A percentile compares a stretch with the other conserved stretches of the same genome.
phyloP scores from a whole-genome alignment of 2,329 filamentous ascomycete species.

The Botryotinia calthae region DNA sequence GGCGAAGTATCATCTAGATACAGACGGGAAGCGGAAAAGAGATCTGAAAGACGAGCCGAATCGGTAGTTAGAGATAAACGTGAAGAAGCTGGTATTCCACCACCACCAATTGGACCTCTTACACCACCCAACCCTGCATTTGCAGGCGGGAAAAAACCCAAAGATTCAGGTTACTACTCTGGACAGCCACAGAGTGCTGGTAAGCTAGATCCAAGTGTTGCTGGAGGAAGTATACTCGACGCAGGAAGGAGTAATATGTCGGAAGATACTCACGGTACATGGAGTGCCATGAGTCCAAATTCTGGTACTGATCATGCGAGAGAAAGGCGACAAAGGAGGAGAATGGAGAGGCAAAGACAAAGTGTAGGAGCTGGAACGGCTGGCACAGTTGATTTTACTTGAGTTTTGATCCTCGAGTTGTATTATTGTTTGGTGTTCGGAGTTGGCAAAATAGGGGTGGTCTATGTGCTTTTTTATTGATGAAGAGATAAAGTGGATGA shows the following conservation, averaged over 20 bases:
- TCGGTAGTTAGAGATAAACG: conserved; percentile 41
- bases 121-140: conserved; percentile 57
- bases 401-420: neutral
- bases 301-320: conserved; percentile 41
- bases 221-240: conserved; percentile 15
- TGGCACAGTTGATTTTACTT: conserved; percentile 14
- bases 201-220: conserved; percentile 30
- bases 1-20: conserved; percentile 56
- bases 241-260: conserved; percentile 31
- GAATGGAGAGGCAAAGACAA: conserved; percentile 51
- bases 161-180: conserved; percentile 63
- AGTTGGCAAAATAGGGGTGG: neutral
- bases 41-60: conserved; percentile 13
- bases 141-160: conserved; percentile 50
- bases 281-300: conserved; percentile 38
- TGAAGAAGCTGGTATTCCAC: conserved; percentile 28
- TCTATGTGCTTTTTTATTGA: neutral
- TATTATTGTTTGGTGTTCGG: conserved; percentile 12
- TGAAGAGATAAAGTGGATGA: neutral
- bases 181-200: conserved; percentile 42
- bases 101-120: conserved; percentile 43
- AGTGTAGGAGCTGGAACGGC: conserved; percentile 10
- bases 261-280: conserved; percentile 37
- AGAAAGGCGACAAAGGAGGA: conserved; percentile 54
- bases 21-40: conserved; percentile 50